Evolutionary conservation across 2,329 filamentous ascomycete species (phyloP), one percentile per base, ranked within the genome.

Genomic region (Fusarium sp.): DNA sequence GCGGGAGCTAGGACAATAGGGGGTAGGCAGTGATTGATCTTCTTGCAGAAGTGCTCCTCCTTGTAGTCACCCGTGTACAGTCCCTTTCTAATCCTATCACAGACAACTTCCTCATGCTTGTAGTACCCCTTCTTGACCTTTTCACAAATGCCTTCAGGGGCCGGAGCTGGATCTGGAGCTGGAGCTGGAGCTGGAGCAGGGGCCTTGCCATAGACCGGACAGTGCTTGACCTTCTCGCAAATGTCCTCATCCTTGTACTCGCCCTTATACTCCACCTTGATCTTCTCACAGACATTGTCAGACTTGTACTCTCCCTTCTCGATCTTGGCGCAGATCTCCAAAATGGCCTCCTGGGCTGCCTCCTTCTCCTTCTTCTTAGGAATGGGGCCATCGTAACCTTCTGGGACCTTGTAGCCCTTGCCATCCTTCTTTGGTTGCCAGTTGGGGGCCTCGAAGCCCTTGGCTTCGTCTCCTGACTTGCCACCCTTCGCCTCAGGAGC

Each of bases 181-280:
- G 68, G 71, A 22, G 65, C 61, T 9, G 68, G 71, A 22, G 65
- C 17, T 60, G 60, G 71, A 22, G 63, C n/a, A 62, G 60, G 61
- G 35, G 45, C 65, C n/a, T 63, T 35, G 59, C 47, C 58, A 30
- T 63, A 32, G 33, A 14, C 38, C 2, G 59, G 35, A 25, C 60
- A 64, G 22, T 17, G 50, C 38, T 56, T 50, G 65, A 59, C 43
- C 50, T 63, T 72, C 12, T 68, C 47, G 47, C 70, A 73, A 22
- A 73, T 66, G 4, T 70, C 17, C 30, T 71, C 64, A 35, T 70
- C 40, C 60, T 71, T 68, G 47, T 57, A 30, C 22, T 71, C 27
- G 54, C 59, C 30, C 38, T 38, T 30, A 7, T n/a, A 54, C n/a
- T 66, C 47, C n/a, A 63, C 32, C 35, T 38, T 32, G 37, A 68